phyloP scores from a whole-genome alignment of 139 green algal species.

The Parachlorella kessleri region DNA sequence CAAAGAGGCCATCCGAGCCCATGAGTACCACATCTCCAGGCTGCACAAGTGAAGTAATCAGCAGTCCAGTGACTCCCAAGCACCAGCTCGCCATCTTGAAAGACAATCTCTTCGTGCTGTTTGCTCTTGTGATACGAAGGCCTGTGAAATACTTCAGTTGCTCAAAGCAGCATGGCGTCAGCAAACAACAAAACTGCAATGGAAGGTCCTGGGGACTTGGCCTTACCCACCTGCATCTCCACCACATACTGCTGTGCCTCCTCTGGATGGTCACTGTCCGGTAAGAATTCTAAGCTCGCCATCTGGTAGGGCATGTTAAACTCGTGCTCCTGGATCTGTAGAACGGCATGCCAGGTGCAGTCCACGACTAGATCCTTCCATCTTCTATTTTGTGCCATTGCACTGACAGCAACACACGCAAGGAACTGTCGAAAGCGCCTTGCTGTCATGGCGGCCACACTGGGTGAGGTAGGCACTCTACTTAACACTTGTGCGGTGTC shows the following conservation, averaged over 20 bases:
- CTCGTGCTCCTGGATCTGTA: conserved; percentile 86
- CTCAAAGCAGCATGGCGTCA: too few relatives aligned
- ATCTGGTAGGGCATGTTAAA: conserved; percentile 98
- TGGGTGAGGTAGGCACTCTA: not conserved
- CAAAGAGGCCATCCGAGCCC: conserved; percentile 93
- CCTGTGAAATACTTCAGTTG: too few relatives aligned
- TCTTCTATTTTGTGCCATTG: not conserved
- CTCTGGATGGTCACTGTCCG: conserved; percentile 27
- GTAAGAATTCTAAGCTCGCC: conserved; percentile 30
- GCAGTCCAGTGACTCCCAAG: too few relatives aligned
- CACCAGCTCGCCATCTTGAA: too few relatives aligned
- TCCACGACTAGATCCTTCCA: not conserved
- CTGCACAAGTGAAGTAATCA: too few relatives aligned
- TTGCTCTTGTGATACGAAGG: too few relatives aligned
- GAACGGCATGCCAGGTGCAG: not conserved
- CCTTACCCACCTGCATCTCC: too few relatives aligned
- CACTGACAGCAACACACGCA: not conserved
- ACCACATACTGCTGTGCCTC: conserved; percentile 66
- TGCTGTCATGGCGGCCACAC: not conserved
- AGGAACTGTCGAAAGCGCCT: not conserved
- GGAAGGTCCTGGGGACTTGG: too few relatives aligned
- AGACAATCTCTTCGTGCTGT: too few relatives aligned
- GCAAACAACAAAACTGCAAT: too few relatives aligned
- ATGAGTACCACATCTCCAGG: too few relatives aligned
- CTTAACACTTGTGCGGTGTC: too few relatives aligned